phyloP scores from a whole-genome alignment of 352 stramenopile genomes.

The Pythium rishiriense region DNA sequence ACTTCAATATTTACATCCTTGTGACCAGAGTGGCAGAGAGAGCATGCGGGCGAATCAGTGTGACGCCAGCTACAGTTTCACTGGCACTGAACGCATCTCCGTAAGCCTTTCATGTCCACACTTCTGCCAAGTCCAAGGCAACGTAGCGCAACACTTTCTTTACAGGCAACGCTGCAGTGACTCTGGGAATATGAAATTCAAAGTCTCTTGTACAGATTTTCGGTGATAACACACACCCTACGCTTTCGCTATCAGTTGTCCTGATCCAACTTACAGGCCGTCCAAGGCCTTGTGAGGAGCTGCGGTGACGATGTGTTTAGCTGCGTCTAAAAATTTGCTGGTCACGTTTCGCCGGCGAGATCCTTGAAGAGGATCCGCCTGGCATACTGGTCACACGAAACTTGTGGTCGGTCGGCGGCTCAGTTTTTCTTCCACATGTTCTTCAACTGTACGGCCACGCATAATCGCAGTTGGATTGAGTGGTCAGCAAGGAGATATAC shows the following conservation, averaged over 20 bases:
- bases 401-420: slow-evolving; percentile 4
- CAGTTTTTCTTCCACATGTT: slow-evolving; percentile 87
- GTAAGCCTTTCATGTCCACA: too few relatives aligned
- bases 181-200: background rate
- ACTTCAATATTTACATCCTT: slow-evolving; percentile 16
- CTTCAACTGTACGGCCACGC: slow-evolving; percentile 52
- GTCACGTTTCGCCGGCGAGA: slow-evolving; percentile 1
- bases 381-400: background rate
- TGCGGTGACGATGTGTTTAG: slow-evolving; percentile 13
- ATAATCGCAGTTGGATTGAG: background rate
- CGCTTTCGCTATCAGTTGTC: background rate
- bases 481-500: slow-evolving; percentile 4
- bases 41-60: background rate
- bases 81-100: too few relatives aligned
- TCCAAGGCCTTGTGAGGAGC: background rate
- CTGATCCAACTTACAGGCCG: background rate
- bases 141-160: background rate
- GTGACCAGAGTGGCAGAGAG: background rate
- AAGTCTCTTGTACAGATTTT: slow-evolving; percentile 21
- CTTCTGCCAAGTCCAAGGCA: too few relatives aligned
- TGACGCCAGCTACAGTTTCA: background rate
- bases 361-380: slow-evolving; percentile 14
- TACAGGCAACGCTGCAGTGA: background rate
- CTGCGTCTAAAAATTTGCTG: slow-evolving; percentile 28
- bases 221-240: slow-evolving; percentile 9